Base-by-base conservation (phyloP, 306 rosid genomes). In the Astragalus glycyphyllos region DNA sequence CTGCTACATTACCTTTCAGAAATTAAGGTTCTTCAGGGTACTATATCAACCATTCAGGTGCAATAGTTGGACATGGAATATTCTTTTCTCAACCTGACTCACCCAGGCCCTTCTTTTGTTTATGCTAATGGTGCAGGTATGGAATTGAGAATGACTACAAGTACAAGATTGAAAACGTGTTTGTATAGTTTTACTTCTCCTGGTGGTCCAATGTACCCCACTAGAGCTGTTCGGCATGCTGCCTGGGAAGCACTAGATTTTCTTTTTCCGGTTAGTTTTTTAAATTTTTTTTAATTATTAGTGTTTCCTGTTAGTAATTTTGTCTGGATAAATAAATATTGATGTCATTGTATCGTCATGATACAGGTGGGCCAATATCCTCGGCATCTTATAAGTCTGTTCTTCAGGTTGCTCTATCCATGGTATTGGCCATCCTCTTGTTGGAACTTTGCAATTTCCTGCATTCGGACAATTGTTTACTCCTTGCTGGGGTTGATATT, bases 401-500 rank as follows among this genome's bases (percentile, higher is more conserved):
- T 95, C 87, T 95, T 95, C 91, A 81, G 99, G 58, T 73, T 95
- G 80, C 83, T 95, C 6, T 95, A 95, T 74, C 99, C 99, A 4
- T 89, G 97, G 97, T 95, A 91, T 73, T 95, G 97, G 97, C 99
- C 99, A 11, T 85, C 96, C 37, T 94, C 99, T 12, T 91, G 99
- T 86, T 91, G 97, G 96, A 91, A 89, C 80, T 62, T 95, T 46
- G 47, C 81, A 15, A 53, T 76, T 58, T 74, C 88, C 7, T 91
- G 96, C 72, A 40, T 91, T 46, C 77, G 74, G 77, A 80, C 93
- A 0, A 59, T 95, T 13, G 76, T 86, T 58, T 76, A 63, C 61
- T 89, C 96, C 47, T 41, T 91, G 72, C 44, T 88, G 44, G 55
- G 88, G 62, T 15, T 91, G 54, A 58, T 95, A 55, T 81, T 82